phyloP scores from a whole-genome alignment of 768 basidiomycete species.

The Coprinellus aureogranulatus region DNA sequence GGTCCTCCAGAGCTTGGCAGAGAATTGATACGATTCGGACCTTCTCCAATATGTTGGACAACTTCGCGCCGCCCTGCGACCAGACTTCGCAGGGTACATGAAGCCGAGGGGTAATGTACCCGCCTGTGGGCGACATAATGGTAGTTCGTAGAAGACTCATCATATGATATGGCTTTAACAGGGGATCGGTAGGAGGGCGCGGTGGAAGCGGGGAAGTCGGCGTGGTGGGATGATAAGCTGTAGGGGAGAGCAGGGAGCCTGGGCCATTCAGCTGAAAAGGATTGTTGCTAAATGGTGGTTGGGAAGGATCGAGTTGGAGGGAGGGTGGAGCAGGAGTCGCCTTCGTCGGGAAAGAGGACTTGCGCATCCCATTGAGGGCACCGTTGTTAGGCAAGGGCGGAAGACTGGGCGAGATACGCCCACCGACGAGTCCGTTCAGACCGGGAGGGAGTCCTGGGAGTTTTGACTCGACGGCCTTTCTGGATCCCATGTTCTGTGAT shows the following conservation, averaged over 20 bases:
- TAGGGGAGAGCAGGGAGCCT: constrained; percentile 30
- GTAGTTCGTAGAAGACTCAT: constrained; percentile 79
- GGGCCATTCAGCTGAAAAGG: constrained; percentile 3
- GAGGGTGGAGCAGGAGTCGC: constrained; percentile 48
- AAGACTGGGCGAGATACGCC: constrained; percentile 47
- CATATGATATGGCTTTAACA: constrained; percentile 87
- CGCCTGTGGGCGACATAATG: constrained; percentile 78
- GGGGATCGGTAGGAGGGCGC: constrained; percentile 63
- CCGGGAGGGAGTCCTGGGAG: too few species aligned
- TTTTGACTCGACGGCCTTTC: too few species aligned
- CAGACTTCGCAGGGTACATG: constrained; percentile 90
- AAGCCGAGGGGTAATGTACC: constrained; percentile 80
- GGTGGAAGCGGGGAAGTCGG: constrained; percentile 80
- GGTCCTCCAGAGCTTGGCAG: constrained; percentile 74
- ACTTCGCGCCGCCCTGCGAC: constrained; percentile 87
- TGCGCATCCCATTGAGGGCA: constrained; percentile 44
- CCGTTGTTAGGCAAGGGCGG: constrained; percentile 45
- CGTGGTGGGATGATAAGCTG: constrained; percentile 58
- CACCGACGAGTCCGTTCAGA: constrained; percentile 47
- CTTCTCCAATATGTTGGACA: constrained; percentile 79
- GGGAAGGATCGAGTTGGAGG: constrained; percentile 29
- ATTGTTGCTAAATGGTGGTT: constrained; percentile 10
- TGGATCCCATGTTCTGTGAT: too few species aligned
- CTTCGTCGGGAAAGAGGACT: constrained; percentile 62
- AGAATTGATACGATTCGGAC: constrained; percentile 81